Percentiles rank a stretch among this genome's conserved stretches.
Conservation (phyloP, 768 basidiomycete species). For the Panellus pusillus region DNA sequence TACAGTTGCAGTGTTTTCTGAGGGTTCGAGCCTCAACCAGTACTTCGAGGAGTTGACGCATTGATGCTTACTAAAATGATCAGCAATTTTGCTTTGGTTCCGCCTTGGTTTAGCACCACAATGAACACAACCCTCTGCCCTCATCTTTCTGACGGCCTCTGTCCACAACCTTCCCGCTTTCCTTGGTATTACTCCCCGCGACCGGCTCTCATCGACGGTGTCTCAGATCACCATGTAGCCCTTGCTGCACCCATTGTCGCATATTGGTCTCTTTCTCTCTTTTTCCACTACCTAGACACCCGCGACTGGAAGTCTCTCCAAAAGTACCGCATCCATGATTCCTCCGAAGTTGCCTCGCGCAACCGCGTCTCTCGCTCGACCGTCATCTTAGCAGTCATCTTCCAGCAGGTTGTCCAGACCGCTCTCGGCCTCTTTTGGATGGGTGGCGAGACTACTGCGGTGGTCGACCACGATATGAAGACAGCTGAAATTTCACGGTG, state of each 20-base stretch:
- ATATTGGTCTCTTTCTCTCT: constrained; percentile 81
- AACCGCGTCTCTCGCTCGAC: constrained; percentile 73
- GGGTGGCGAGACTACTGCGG: constrained; percentile 38
- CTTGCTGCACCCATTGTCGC: constrained; percentile 73
- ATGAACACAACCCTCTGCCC: constrained; percentile 42
- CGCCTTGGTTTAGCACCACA: constrained; percentile 6
- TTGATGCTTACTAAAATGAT: no score
- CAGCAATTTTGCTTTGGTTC: not conserved
- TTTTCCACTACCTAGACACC: constrained; percentile 84
- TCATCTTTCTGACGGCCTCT: constrained; percentile 35
- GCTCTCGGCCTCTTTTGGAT: constrained; percentile 69
- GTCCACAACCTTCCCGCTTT: constrained; percentile 31
- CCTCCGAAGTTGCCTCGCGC: constrained; percentile 67
- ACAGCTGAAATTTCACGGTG: constrained; percentile 42
- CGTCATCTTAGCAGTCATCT: constrained; percentile 77
- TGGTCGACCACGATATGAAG: constrained; percentile 40
- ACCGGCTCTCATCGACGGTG: constrained; percentile 46
- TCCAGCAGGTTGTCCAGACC: constrained; percentile 89
- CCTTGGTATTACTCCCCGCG: constrained; percentile 60
- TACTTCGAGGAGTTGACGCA: not conserved
- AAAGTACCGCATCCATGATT: constrained; percentile 85
- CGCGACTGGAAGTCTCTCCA: constrained; percentile 77
- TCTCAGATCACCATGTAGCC: constrained; percentile 73
- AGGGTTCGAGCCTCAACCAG: no score
- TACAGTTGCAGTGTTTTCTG: no score